Evolutionary conservation across 768 basidiomycete genomes (phyloP).

Genomic region (Phylloporus scabripes): DNA sequence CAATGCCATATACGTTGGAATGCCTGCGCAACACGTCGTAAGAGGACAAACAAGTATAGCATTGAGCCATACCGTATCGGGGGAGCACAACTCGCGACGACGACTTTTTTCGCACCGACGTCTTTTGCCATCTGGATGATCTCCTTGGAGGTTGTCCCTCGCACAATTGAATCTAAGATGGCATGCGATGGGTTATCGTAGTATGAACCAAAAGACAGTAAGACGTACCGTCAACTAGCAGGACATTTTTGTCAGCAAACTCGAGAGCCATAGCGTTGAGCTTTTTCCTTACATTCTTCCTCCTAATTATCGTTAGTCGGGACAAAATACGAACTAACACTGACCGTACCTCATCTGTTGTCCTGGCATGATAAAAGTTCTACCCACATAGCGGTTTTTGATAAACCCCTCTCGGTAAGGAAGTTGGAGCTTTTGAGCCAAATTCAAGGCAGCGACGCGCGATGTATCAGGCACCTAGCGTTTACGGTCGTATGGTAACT

Average conservation of each 20-base stretch:
- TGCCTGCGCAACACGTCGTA: conserved; percentile 39
- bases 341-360: conserved; percentile 77
- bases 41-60: neutral
- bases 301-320: conserved; percentile 39
- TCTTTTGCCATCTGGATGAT: conserved; percentile 99
- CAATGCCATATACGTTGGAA: conserved; percentile 98
- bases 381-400: conserved; percentile 96
- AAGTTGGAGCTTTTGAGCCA: conserved; percentile 82
- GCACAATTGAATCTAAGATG: conserved; percentile 86
- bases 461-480: conserved; percentile 90
- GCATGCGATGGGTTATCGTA: neutral
- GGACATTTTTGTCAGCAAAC: conserved; percentile 85
- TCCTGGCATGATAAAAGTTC: conserved; percentile 99
- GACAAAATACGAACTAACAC: neutral
- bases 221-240: conserved; percentile 86
- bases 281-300: conserved; percentile 91
- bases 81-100: conserved; percentile 95
- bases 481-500: neutral
- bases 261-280: conserved; percentile 98
- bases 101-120: conserved; percentile 93
- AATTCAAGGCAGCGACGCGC: conserved; percentile 90
- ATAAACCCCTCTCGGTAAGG: conserved; percentile 98
- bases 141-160: conserved; percentile 97
- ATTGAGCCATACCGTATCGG: conserved; percentile 67
- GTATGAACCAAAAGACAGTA: neutral